A percentile compares a stretch with the other conserved stretches of the same genome.
phyloP scores from a whole-genome alignment of 495 filamentous ascomycete genomes.

The Trichoderma reesei region DNA sequence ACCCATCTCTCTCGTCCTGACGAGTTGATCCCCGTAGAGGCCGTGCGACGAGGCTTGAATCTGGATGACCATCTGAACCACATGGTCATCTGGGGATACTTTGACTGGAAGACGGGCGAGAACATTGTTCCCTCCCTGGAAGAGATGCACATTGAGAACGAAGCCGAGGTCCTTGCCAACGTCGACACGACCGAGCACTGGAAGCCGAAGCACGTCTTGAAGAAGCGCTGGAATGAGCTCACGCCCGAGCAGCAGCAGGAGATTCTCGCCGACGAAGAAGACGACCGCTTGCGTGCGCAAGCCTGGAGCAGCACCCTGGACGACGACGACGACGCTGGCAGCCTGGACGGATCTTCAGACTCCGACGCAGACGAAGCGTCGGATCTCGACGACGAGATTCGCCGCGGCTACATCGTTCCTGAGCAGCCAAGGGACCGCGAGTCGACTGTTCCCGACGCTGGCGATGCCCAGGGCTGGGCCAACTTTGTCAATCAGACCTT shows the following conservation, averaged over 20 bases:
- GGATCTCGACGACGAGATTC: conserved; percentile 10
- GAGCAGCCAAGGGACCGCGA: background rate
- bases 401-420: conserved; percentile 8
- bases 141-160: conserved; percentile 36
- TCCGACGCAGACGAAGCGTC: background rate
- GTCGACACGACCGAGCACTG: conserved; percentile 20
- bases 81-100: conserved; percentile 48
- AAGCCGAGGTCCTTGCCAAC: conserved; percentile 20
- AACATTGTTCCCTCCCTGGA: conserved; percentile 28
- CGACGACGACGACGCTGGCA: background rate
- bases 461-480: background rate
- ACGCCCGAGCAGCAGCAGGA: conserved; percentile 18
- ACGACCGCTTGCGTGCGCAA: conserved; percentile 10
- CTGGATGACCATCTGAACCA: conserved; percentile 31
- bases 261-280: conserved; percentile 18
- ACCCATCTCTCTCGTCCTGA: conserved; percentile 42
- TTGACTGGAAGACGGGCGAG: conserved; percentile 33
- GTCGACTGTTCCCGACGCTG: background rate
- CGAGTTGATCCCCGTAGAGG: conserved; percentile 45
- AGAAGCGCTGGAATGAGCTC: conserved; percentile 24
- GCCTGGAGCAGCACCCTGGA: background rate
- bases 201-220: conserved; percentile 26
- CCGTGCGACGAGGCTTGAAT: conserved; percentile 33
- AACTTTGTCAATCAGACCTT: background rate
- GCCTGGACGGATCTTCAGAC: background rate